Conservation (phyloP, 345 rosid species). For the Angophora floribunda region DNA sequence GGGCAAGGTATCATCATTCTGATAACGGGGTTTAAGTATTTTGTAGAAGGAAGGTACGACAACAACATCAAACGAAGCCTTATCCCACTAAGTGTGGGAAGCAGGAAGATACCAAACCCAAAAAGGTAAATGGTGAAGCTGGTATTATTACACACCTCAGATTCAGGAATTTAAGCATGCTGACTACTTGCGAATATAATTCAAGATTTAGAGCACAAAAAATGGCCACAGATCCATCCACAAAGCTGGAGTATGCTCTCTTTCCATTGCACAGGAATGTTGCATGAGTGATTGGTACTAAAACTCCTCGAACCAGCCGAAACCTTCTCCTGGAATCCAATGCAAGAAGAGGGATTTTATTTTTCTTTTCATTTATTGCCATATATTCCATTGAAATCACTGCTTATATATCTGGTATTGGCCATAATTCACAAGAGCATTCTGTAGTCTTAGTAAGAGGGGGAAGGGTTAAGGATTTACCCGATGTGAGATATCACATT, state of each 20-base stretch:
- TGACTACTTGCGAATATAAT: conserved; percentile 5
- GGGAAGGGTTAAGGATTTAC: too few species aligned
- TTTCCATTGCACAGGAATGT: conserved; percentile 28
- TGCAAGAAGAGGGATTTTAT: not conserved
- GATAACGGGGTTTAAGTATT: too few species aligned
- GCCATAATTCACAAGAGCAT: too few species aligned
- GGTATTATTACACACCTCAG: conserved; percentile 3
- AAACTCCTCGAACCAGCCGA: not conserved
- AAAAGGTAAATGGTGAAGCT: not conserved
- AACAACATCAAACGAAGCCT: not conserved
- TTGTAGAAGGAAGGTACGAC: not conserved
- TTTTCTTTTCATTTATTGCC: not conserved
- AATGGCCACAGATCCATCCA: conserved; percentile 23
- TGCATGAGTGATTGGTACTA: conserved; percentile 18
- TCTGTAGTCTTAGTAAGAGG: too few species aligned
- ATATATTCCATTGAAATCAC: not conserved
- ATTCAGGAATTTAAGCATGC: conserved; percentile 8
- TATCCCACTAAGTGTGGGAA: not conserved
- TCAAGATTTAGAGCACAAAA: conserved; percentile 18
- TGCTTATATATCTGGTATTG: too few species aligned
- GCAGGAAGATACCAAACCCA: not conserved
- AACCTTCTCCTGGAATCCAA: conserved; percentile 7
- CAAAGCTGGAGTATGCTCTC: conserved; percentile 24
- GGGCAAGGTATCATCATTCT: too few species aligned
- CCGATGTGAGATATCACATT: too few species aligned